Evolutionary conservation across 352 stramenopile genomes (phyloP), one percentile per base, ranked within the genome.

Genomic region (Thalassiosira gravida): DNA sequence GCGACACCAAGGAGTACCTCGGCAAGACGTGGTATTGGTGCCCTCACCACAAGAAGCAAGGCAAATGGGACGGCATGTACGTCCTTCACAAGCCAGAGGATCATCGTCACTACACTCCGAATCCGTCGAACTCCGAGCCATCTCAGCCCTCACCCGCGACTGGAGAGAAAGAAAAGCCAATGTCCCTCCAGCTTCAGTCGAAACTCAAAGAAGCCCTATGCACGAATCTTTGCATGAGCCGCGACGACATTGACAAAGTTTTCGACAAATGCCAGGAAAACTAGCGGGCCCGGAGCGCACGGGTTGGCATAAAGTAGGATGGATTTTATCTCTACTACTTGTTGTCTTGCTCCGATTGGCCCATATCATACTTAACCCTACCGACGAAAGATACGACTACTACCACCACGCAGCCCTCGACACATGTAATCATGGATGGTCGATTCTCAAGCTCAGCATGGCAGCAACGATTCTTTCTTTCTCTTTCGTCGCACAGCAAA

Each of bases 291-390:
- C 50, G 30, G 42, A 74, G 39, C 52, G 13, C 0, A 1, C 14
- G 13, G 29, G 3, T 6, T 56, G 44, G 53, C 53, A 66, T 65
- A 74, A 74, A 74, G 18, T 74, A 74, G 65, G 46, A 25, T 57
- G 62, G n/a, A 56, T 57, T 14, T 7, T 44, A 2, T 35, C 35
- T 20, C 29, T 35, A n/a, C 27, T 71, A 32, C 32, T 71, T 9
- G 6, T 71, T 53, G 49, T 25, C 3, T 52, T 35, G 6, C 44
- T 71, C 24, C 62, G 62, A 61, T 30, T 71, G 62, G 62, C 62
- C 62, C 2, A 32, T 14, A 50, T 44, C 27, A 14, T 59, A 29
- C 27, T 55, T 22, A 67, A 14, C 58, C 58, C 58, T 56, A 18
- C 11, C 29, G 13, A 20, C 27, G 14, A 59, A 16, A 24, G 22